Evolutionary conservation across 1,284 basidiomycete species (phyloP).

Genomic region (Rhodotorula sp.): DNA sequence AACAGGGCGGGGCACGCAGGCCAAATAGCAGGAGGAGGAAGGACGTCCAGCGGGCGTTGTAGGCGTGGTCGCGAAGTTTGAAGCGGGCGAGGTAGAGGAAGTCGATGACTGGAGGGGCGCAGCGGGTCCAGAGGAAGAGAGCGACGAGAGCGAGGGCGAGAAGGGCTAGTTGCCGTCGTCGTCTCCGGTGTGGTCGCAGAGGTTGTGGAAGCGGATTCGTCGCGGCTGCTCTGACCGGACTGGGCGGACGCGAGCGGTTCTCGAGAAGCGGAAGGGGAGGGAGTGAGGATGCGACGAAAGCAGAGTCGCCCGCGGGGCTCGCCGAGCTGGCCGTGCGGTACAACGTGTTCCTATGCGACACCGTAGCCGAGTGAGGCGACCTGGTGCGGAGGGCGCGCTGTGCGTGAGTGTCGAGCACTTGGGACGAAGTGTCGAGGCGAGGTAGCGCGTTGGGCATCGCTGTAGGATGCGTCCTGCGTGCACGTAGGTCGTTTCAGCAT

Average conservation of each 20-base stretch:
- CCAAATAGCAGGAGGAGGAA: constrained; percentile 11
- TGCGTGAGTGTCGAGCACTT: too few relatives aligned
- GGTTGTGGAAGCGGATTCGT: background rate
- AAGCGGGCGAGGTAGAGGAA: constrained; percentile 33
- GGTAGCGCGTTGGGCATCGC: too few relatives aligned
- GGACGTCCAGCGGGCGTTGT: constrained; percentile 26
- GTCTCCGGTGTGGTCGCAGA: background rate
- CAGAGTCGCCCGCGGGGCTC: background rate
- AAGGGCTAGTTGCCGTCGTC: background rate
- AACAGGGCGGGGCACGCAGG: constrained; percentile 28
- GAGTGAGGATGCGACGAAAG: background rate
- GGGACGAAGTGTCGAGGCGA: too few relatives aligned
- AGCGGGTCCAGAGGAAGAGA: background rate
- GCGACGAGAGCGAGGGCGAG: background rate
- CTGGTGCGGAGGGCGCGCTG: too few relatives aligned
- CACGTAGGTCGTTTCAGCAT: too few relatives aligned
- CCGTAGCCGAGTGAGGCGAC: too few relatives aligned
- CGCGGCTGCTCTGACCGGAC: too few relatives aligned
- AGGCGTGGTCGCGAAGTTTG: constrained; percentile 37
- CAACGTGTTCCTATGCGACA: too few relatives aligned
- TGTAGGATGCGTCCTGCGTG: too few relatives aligned
- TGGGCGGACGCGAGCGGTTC: background rate
- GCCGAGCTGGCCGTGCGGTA: background rate
- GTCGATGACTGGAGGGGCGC: background rate
- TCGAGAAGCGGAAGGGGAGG: background rate